phyloP scores from a whole-genome alignment of 2,329 filamentous ascomycete species.

The Fusarium sp. region DNA sequence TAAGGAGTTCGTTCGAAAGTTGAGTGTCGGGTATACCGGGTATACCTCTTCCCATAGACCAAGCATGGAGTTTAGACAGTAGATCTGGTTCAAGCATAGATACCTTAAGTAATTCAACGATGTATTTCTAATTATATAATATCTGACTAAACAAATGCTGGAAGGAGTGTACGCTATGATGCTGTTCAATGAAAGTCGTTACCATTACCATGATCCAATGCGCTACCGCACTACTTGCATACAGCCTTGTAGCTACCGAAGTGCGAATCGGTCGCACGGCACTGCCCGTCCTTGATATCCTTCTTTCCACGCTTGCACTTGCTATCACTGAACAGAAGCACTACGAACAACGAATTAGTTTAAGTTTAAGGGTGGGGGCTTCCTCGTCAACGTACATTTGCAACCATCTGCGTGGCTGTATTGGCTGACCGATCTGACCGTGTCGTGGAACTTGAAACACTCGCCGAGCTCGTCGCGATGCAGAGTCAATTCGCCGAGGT shows the following conservation, averaged over 20 bases:
- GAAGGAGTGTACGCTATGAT: background rate
- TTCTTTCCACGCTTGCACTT: constrained; percentile 31
- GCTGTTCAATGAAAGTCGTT: background rate
- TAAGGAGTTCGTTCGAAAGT: background rate
- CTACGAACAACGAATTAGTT: background rate
- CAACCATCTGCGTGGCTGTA: constrained; percentile 10
- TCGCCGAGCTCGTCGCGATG: constrained; percentile 10
- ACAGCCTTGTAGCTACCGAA: constrained; percentile 26
- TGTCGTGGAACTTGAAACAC: constrained; percentile 16
- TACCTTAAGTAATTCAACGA: constrained; percentile 18
- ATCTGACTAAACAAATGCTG: background rate
- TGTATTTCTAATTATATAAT: background rate
- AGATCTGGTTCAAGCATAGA: constrained; percentile 14
- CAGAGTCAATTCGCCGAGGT: constrained; percentile 18
- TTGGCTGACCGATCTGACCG: constrained; percentile 22
- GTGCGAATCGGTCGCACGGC: background rate
- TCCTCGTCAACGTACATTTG: constrained; percentile 7
- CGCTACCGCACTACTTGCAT: background rate
- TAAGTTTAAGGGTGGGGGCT: background rate
- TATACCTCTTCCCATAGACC: constrained; percentile 6
- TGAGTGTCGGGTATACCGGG: background rate
- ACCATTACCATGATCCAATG: background rate
- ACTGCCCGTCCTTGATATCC: constrained; percentile 16
- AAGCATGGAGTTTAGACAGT: constrained; percentile 18
- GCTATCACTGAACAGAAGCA: constrained; percentile 13